Evolutionary conservation across 2,329 filamentous ascomycete genomes (phyloP), one percentile per base, ranked within the genome.

Genomic region (Monosporascus sp.): DNA sequence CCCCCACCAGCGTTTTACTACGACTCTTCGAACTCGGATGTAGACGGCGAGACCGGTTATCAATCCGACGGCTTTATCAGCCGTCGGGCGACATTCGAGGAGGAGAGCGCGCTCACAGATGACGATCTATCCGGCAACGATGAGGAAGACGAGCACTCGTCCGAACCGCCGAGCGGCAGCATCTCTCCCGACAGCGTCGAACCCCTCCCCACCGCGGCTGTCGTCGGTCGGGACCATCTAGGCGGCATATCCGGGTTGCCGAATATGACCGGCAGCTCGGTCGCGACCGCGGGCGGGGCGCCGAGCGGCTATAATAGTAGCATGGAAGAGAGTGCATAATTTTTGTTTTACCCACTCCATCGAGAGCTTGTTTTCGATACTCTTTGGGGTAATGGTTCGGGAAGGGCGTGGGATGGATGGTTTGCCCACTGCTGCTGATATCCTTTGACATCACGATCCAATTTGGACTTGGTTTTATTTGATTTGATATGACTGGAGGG

Each of bases 241-340:
- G 86, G 90, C 24, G 88, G 92, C 67, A 75, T 93, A 28, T 86
- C 87, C 7, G 87, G 79, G 57, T 77, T 93, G 58, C 89, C 94
- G 63, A 93, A 89, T 43, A 88, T 86, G 80, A 89, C 93, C 57
- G 90, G 90, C 57, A 95, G 95, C 75, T 89, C 90, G 2, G 67
- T 86, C 26, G 84, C 87, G 22, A 88, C 91, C 64, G 86, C 88
- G 22, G 82, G 82, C 63, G 85, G 83, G 38, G 87, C 91, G 71
- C 81, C 82, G 11, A 76, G 78, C 41, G 91, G 90, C 60, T 87
- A 87, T n/a, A 83, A 87, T 55, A 85, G 78, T 67, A 90, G 89
- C 67, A 80, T 88, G 53, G 85, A 89, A 69, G 91, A 88, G 81
- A 93, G 71, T 88, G 91, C 73, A 0, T 65, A 37, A 59, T 35